Evolutionary conservation across 2,329 filamentous ascomycete genomes (phyloP).

Genomic region (Colletotrichum acutatum): DNA sequence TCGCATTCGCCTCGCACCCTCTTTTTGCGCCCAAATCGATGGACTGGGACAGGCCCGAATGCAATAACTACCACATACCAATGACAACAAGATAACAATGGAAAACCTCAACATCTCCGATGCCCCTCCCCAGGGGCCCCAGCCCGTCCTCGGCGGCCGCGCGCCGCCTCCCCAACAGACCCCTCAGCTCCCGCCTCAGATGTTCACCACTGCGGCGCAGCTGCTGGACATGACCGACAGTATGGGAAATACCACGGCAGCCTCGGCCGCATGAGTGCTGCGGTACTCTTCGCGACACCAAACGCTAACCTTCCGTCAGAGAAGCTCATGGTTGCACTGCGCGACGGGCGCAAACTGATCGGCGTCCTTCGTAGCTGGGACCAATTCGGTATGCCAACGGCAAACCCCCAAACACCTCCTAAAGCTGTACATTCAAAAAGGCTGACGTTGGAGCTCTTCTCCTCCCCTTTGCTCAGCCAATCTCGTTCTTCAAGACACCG

Average conservation of each 20-base stretch:
- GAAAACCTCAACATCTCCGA: constrained; percentile 65
- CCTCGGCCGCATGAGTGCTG: constrained; percentile 21
- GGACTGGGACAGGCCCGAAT: constrained; percentile 31
- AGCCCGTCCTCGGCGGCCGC: constrained; percentile 43
- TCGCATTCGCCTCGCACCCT: not conserved
- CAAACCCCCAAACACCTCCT: constrained; percentile 2
- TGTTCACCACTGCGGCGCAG: constrained; percentile 98
- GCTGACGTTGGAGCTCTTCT: not conserved
- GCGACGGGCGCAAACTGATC: constrained; percentile 93
- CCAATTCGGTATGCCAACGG: constrained; percentile 81
- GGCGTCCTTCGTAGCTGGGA: constrained; percentile 96
- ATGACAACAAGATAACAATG: constrained; percentile 51
- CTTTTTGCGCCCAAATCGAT: constrained; percentile 27
- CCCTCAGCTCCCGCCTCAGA: constrained; percentile 84
- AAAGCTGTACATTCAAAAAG: not conserved
- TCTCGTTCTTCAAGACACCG: constrained; percentile 91
- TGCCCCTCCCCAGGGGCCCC: constrained; percentile 53
- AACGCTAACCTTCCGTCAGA: constrained; percentile 64
- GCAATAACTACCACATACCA: constrained; percentile 32
- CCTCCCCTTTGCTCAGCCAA: constrained; percentile 73
- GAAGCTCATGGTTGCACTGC: constrained; percentile 91
- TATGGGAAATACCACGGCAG: constrained; percentile 61
- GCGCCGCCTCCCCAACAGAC: constrained; percentile 53
- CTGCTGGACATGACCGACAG: constrained; percentile 96
- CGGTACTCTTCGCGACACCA: not conserved